phyloP scores from a whole-genome alignment of 2,329 filamentous ascomycete genomes.

The Monascus ruber region DNA sequence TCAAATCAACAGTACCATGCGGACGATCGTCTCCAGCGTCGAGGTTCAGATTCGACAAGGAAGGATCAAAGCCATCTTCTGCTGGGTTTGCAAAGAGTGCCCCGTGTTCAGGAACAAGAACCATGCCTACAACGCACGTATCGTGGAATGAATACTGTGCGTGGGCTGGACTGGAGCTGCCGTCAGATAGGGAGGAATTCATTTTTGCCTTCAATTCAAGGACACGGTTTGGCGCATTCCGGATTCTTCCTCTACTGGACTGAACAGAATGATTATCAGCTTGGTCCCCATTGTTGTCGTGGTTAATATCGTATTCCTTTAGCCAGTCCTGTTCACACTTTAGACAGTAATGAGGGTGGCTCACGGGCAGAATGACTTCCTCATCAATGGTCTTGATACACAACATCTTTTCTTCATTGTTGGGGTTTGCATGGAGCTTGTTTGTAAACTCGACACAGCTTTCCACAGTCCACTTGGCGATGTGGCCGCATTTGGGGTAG shows the following conservation, averaged over 20 bases:
- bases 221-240: no score
- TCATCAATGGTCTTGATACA: not conserved
- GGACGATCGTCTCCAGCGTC: no score
- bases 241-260: no score
- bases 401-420: not conserved
- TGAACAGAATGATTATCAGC: no score
- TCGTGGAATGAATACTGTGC: not conserved
- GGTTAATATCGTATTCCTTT: not conserved
- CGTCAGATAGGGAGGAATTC: no score
- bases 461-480: not conserved
- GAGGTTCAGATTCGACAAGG: no score
- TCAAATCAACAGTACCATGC: no score
- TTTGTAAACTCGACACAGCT: not conserved
- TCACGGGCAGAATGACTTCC: not conserved
- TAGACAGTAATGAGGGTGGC: not conserved
- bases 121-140: not conserved
- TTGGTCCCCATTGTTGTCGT: no score
- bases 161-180: no score
- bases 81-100: no score
- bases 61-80: no score
- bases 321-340: not conserved
- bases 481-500: not conserved
- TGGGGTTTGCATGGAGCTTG: not conserved
- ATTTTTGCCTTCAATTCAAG: no score
- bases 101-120: not conserved